Evolutionary conservation across 768 basidiomycete genomes (phyloP).

Genomic region (Hysterangium stoloniferum): DNA sequence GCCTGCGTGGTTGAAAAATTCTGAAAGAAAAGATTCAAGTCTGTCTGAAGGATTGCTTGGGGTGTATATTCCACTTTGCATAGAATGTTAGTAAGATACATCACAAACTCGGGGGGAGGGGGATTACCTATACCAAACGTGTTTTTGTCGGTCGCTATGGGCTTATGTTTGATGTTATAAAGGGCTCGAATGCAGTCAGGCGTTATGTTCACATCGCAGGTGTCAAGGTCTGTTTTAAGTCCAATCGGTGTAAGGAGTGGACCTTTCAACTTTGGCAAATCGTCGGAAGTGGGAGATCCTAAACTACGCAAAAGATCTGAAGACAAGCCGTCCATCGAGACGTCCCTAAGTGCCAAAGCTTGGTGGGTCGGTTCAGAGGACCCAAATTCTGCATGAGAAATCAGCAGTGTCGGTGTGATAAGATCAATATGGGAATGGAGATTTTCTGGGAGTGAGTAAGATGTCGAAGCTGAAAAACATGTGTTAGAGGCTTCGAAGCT

Average conservation of each 20-base stretch:
- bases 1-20: conserved; percentile 8
- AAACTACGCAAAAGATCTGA: background rate
- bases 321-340: background rate
- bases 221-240: background rate
- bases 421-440: conserved; percentile 39
- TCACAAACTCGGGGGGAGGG: background rate
- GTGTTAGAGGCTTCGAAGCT: background rate
- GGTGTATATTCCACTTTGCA: conserved; percentile 10
- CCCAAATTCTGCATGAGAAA: conserved; percentile 1
- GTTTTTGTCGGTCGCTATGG: conserved; percentile 13
- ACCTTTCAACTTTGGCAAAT: conserved; percentile 4
- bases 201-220: conserved; percentile 10
- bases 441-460: conserved; percentile 54
- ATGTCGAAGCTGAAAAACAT: conserved; percentile 4
- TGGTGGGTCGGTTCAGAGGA: background rate
- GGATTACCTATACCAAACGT: conserved; percentile 11
- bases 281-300: conserved; percentile 6
- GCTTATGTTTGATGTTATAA: conserved; percentile 29
- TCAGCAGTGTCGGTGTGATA: conserved; percentile 5
- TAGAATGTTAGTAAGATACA: background rate
- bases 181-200: conserved; percentile 26
- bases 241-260: background rate
- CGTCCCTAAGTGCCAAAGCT: background rate
- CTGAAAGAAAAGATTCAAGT: conserved; percentile 10
- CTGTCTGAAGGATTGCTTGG: conserved; percentile 6